phyloP scores from a whole-genome alignment of 2,329 filamentous ascomycete genomes.

The Fusarium decemcellulare region DNA sequence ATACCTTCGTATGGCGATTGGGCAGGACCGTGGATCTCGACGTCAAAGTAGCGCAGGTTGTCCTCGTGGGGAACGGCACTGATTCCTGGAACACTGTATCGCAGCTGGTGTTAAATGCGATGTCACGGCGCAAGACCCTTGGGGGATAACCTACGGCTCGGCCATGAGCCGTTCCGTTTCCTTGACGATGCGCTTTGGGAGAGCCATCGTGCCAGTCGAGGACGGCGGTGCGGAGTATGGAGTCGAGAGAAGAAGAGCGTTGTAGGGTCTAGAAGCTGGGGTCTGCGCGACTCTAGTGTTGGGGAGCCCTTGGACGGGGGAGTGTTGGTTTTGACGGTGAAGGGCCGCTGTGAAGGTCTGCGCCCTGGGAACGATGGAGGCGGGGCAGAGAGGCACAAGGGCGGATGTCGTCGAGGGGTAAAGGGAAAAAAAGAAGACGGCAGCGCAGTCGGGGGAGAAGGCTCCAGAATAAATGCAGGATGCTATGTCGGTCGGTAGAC shows the following conservation, averaged over 20 bases:
- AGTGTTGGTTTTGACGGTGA: conserved; percentile 19
- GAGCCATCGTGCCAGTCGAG: conserved; percentile 67
- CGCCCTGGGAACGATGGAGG: conserved; percentile 28
- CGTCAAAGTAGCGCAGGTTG: conserved; percentile 98
- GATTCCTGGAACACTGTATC: conserved; percentile 89
- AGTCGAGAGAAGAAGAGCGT: background rate
- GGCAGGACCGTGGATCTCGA: conserved; percentile 92
- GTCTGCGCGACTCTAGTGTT: conserved; percentile 2
- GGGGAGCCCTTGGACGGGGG: background rate
- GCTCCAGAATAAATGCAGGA: background rate
- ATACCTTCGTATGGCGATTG: conserved; percentile 96
- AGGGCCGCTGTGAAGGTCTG: conserved; percentile 24
- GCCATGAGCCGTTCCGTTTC: conserved; percentile 98
- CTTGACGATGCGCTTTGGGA: conserved; percentile 98
- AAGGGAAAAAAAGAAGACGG: background rate
- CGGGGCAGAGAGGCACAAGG: conserved; percentile 26
- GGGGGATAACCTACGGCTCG: conserved; percentile 80
- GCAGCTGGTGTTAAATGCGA: conserved; percentile 38
- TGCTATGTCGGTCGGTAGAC: background rate
- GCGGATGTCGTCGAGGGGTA: conserved; percentile 18
- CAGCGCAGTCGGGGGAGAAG: background rate
- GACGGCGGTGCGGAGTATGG: background rate
- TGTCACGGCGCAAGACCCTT: conserved; percentile 20
- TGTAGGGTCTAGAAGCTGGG: background rate
- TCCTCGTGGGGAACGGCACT: conserved; percentile 96